These are phyloP conservation scores for Gymnopilus junonius DNA, from an alignment of 768 basidiomycete genomes.

Conservation along the genomic window DNA sequence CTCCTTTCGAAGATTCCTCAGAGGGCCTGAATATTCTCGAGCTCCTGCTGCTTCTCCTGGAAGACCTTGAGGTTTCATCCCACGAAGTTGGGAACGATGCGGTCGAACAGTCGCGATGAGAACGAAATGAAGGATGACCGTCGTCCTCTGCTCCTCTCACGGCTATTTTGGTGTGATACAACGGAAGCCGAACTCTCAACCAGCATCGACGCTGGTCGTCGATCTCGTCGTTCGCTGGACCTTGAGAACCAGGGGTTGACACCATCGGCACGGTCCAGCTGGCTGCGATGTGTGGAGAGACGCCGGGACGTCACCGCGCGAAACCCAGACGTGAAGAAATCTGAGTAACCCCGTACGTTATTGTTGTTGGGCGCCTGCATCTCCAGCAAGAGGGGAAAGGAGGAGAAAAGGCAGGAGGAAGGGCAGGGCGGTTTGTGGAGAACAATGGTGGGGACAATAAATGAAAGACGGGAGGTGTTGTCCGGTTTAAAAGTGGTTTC, in stretches of 20 bases:
- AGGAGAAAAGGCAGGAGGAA: conserved; percentile 2
- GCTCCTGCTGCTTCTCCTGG: conserved; percentile 17
- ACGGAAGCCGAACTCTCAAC: conserved; percentile 15
- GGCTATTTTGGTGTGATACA: conserved; percentile 3
- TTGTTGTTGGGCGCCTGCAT: conserved; percentile 18
- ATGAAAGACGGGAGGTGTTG: background rate
- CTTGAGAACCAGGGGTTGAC: conserved; percentile 11
- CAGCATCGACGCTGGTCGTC: conserved; percentile 35
- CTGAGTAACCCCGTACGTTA: conserved; percentile 41
- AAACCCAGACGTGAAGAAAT: conserved; percentile 53
- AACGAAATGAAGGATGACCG: conserved; percentile 39
- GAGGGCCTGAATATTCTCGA: conserved; percentile 17
- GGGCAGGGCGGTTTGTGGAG: background rate
- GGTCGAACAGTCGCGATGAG: conserved; percentile 39
- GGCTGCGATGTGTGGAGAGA: conserved; percentile 9
- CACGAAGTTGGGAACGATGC: conserved; percentile 24
- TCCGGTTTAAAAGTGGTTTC: conserved; percentile 7
- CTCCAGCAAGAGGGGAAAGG: background rate
- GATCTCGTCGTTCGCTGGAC: conserved; percentile 8
- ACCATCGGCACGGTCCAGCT: conserved; percentile 5
- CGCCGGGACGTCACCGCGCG: conserved; percentile 38
- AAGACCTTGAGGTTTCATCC: conserved; percentile 27
- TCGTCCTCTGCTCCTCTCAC: conserved; percentile 23
- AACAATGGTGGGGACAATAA: conserved; percentile 3
- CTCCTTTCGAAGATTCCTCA: conserved; percentile 20